Percentiles rank a stretch among this genome's conserved stretches.
Evolutionary conservation across 768 basidiomycete genomes (phyloP).

Genomic region (Collybia sordida): DNA sequence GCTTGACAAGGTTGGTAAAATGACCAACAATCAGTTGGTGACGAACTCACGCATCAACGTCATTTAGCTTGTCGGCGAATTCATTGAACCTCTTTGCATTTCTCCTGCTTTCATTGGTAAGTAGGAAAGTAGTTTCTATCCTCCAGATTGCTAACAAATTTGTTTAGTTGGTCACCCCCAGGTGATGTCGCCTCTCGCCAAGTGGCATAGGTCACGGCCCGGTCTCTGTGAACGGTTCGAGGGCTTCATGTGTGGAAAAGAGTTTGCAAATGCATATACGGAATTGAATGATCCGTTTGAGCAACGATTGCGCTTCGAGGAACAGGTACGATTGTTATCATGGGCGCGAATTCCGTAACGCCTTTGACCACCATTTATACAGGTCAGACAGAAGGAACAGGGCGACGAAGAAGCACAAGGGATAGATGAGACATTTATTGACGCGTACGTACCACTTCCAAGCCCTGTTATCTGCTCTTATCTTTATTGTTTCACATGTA

Average conservation of each 20-base stretch:
- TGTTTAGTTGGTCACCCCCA: slow-evolving; percentile 90
- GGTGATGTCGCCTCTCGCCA: slow-evolving; percentile 99
- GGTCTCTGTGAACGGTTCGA: slow-evolving; percentile 99
- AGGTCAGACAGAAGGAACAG: slow-evolving; percentile 89
- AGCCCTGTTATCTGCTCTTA: slow-evolving; percentile 8
- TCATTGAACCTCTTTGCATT: slow-evolving; percentile 94
- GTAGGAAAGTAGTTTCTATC: slow-evolving; percentile 12
- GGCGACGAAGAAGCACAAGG: slow-evolving; percentile 99
- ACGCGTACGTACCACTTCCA: slow-evolving; percentile 64
- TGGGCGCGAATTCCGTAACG: neutral
- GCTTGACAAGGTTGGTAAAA: slow-evolving; percentile 77
- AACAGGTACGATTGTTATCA: slow-evolving; percentile 54
- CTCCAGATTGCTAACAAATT: slow-evolving; percentile 3
- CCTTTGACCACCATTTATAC: slow-evolving; percentile 3
- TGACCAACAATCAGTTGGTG: neutral
- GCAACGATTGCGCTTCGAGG: slow-evolving; percentile 93
- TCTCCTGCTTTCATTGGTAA: slow-evolving; percentile 93
- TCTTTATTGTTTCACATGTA: slow-evolving; percentile 23
- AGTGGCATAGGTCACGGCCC: slow-evolving; percentile 95
- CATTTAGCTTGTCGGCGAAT: slow-evolving; percentile 90
- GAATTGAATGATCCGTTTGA: slow-evolving; percentile 99
- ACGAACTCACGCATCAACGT: slow-evolving; percentile 1
- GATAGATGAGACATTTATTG: slow-evolving; percentile 92
- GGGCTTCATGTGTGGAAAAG: slow-evolving; percentile 96
- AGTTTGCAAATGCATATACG: slow-evolving; percentile 98